A percentile compares a stretch with the other conserved stretches of the same genome.
Evolutionary conservation across 2,329 filamentous ascomycete species (phyloP).

Genomic region (Hymenotorrendiella dingleyae): DNA sequence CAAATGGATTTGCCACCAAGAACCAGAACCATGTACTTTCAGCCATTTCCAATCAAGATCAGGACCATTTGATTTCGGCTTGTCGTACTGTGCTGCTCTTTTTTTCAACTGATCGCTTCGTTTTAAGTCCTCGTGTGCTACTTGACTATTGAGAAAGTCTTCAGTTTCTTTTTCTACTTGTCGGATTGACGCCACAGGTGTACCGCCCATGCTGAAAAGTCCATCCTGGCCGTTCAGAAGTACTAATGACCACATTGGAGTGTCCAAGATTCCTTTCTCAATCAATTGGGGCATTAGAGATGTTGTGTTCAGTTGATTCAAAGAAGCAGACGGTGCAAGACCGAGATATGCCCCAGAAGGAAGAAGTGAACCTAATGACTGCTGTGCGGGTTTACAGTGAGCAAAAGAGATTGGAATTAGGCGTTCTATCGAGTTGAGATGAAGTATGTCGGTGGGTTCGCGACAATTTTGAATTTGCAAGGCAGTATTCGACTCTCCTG

Average conservation of each 20-base stretch:
- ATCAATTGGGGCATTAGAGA: slow-evolving; percentile 15
- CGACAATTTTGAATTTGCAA: slow-evolving; percentile 16
- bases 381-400: slow-evolving; percentile 20
- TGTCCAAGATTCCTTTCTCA: slow-evolving; percentile 13
- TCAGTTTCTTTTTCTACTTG: slow-evolving; percentile 10
- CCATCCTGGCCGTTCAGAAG: slow-evolving; percentile 19
- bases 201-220: slow-evolving; percentile 19
- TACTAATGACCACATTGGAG: slow-evolving; percentile 19
- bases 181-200: slow-evolving; percentile 7
- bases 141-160: slow-evolving; percentile 1
- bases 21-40: slow-evolving; percentile 20
- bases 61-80: slow-evolving; percentile 8
- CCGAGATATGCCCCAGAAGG: slow-evolving; percentile 20
- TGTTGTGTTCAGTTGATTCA: slow-evolving; percentile 13
- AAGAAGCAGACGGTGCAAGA: slow-evolving; percentile 13
- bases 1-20: slow-evolving; percentile 22
- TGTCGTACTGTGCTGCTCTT: neutral
- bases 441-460: slow-evolving; percentile 13
- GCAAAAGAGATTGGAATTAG: slow-evolving; percentile 15
- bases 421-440: slow-evolving; percentile 10
- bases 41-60: slow-evolving; percentile 20
- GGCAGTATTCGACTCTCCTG: slow-evolving; percentile 13
- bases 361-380: slow-evolving; percentile 15
- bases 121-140: slow-evolving; percentile 8
- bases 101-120: slow-evolving; percentile 1